Percentiles rank a stretch among this genome's conserved stretches.
Conservation (phyloP, 148 eudicot species). For the Camellia japonica region DNA sequence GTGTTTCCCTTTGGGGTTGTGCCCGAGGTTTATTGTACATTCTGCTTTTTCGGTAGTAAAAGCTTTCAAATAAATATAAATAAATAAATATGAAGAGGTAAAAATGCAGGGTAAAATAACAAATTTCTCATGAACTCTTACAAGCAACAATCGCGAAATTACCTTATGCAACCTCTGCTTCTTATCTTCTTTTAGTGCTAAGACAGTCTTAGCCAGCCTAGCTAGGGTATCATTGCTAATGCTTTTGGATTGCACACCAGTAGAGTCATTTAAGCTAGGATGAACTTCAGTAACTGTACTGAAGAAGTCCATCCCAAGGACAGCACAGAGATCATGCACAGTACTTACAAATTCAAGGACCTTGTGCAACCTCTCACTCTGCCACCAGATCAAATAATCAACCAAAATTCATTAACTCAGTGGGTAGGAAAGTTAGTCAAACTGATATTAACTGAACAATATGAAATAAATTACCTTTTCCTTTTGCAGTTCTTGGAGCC, state of each 20-base stretch:
- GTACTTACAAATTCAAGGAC: slow-evolving; percentile 94
- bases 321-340: slow-evolving; percentile 96
- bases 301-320: slow-evolving; percentile 88
- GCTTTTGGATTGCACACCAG: slow-evolving; percentile 82
- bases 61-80: too few species aligned
- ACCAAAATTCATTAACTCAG: neutral
- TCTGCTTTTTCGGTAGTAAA: too few species aligned
- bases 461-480: slow-evolving; percentile 61
- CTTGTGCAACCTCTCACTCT: slow-evolving; percentile 98
- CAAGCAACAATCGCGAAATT: slow-evolving; percentile 10
- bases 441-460: neutral
- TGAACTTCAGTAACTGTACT: slow-evolving; percentile 94
- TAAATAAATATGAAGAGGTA: too few species aligned
- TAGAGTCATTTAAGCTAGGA: slow-evolving; percentile 86
- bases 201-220: slow-evolving; percentile 82
- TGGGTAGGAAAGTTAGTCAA: neutral
- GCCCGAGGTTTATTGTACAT: too few species aligned
- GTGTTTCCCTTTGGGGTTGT: too few species aligned
- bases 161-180: slow-evolving; percentile 90
- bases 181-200: slow-evolving; percentile 84
- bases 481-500: slow-evolving; percentile 92
- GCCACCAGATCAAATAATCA: slow-evolving; percentile 27
- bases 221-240: slow-evolving; percentile 92
- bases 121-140: neutral
- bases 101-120: neutral